phyloP scores from a whole-genome alignment of 108 stramenopile species.

The Cyclotella atomus region DNA sequence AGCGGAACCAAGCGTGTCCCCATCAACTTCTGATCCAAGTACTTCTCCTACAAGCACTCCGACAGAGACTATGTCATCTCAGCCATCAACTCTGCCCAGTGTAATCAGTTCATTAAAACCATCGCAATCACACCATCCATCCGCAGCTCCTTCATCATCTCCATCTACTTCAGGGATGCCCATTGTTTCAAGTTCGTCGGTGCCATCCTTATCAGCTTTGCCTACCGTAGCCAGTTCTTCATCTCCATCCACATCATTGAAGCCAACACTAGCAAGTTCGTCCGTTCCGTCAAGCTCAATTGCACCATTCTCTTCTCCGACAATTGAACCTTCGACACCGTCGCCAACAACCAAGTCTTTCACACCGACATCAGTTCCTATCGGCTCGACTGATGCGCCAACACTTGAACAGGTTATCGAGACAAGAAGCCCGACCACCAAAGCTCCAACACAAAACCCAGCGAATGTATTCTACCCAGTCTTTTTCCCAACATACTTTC shows the following conservation, averaged over 20 bases:
- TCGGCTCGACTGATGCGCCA: neutral
- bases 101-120: neutral
- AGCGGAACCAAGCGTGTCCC: neutral
- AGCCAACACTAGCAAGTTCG: neutral
- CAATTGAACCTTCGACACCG: neutral
- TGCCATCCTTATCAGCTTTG: neutral
- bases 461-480: neutral
- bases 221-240: neutral
- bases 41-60: neutral
- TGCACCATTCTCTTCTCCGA: too few species aligned
- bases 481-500: neutral
- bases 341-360: too few species aligned
- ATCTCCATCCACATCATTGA: neutral
- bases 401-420: neutral
- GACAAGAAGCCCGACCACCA: too few species aligned
- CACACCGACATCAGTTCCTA: too few species aligned
- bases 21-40: neutral
- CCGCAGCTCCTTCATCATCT: neutral
- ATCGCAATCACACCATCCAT: neutral
- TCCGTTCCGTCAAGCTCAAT: neutral
- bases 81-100: neutral
- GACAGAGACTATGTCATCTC: neutral
- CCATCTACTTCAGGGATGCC: neutral
- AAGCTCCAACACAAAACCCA: conserved; percentile 5
- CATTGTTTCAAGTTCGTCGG: conserved; percentile 1